These are phyloP conservation scores for Alternaria sp. DNA, from an alignment of 2,329 filamentous ascomycete species.

Conservation along the genomic window DNA sequence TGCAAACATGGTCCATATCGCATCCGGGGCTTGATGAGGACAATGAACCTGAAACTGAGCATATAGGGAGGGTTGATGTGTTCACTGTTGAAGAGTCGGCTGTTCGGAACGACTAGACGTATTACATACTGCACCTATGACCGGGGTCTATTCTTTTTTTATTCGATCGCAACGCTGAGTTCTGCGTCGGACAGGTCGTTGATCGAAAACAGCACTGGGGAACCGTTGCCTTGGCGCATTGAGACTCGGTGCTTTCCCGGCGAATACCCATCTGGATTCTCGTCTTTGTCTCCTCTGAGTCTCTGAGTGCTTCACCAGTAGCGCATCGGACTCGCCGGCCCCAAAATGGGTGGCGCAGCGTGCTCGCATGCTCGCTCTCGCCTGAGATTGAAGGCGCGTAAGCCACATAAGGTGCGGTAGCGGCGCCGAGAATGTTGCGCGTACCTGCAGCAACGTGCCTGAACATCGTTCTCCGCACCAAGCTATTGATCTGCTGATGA, in stretches of 20 bases:
- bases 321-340: slow-evolving; percentile 38
- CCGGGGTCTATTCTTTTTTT: neutral
- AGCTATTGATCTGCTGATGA: slow-evolving; percentile 12
- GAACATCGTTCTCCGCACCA: slow-evolving; percentile 4
- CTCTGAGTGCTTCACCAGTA: slow-evolving; percentile 5
- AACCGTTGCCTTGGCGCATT: slow-evolving; percentile 14
- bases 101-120: neutral
- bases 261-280: neutral
- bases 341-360: slow-evolving; percentile 35
- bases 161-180: slow-evolving; percentile 1
- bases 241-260: slow-evolving; percentile 5
- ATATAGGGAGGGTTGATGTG: neutral
- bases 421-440: slow-evolving; percentile 29
- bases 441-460: slow-evolving; percentile 46
- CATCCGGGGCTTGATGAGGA: neutral
- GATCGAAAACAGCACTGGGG: slow-evolving; percentile 1
- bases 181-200: neutral
- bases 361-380: slow-evolving; percentile 34
- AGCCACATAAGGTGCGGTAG: slow-evolving; percentile 32
- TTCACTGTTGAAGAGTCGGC: neutral
- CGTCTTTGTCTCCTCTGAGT: neutral
- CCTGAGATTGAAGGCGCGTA: slow-evolving; percentile 20
- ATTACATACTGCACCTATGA: neutral
- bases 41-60: slow-evolving; percentile 2
- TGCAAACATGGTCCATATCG: neutral